Conservation (phyloP, 2,329 filamentous ascomycete species). For the Moelleriella libera region DNA sequence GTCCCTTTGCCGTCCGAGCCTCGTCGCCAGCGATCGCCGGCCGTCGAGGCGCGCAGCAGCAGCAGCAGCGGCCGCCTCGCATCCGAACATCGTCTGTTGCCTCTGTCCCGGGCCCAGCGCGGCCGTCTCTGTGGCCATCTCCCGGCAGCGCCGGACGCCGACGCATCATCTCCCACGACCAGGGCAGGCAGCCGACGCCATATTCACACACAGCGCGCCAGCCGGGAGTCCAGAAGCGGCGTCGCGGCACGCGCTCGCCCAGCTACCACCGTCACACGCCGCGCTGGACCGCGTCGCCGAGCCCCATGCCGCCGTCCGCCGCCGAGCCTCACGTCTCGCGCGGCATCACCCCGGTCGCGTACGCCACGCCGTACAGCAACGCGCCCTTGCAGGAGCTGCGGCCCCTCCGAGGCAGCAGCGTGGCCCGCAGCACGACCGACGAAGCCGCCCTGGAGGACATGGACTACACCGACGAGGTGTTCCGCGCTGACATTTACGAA, state of each 20-base stretch:
- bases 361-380: conserved; percentile 62
- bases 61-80: conserved; percentile 27
- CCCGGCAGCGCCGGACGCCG: too few species aligned
- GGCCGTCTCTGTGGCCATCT: too few species aligned
- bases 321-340: conserved; percentile 15
- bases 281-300: conserved; percentile 37
- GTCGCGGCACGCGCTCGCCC: conserved; percentile 45
- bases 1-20: conserved; percentile 18
- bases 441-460: conserved; percentile 12
- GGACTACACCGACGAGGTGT: conserved; percentile 18
- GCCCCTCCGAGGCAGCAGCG: conserved; percentile 13
- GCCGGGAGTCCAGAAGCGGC: conserved; percentile 27
- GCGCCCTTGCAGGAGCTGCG: conserved; percentile 31
- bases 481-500: conserved; percentile 21
- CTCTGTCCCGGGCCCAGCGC: too few species aligned
- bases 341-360: conserved; percentile 48
- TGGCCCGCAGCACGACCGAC: conserved; percentile 11
- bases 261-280: conserved; percentile 39
- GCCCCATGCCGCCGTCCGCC: conserved; percentile 21
- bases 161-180: too few species aligned
- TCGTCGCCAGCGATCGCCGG: conserved; percentile 25
- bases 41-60: conserved; percentile 12
- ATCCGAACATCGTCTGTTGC: conserved; percentile 36
- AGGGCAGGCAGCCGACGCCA: not conserved
- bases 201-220: conserved; percentile 6